Base-by-base conservation (phyloP, 208 protist species). In the Angomonas deanei region DNA sequence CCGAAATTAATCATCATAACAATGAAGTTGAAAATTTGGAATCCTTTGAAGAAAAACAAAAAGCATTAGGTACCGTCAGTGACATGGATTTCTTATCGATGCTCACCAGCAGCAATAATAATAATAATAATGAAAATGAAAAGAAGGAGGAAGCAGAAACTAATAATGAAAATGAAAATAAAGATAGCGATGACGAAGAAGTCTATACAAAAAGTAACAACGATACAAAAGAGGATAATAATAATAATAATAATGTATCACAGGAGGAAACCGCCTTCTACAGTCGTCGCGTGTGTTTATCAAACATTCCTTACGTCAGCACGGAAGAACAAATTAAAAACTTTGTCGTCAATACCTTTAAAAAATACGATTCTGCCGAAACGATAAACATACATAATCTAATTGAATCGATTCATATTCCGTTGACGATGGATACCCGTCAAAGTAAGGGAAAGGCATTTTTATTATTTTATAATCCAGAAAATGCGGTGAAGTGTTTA, bases 251-350 rank as follows among this genome's bases (percentile, higher is more conserved):
- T 21, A 36, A 68, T 17, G n/a, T 27, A 26, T 5, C 47, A 36
- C 62, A 80, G 52, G 71, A 77, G 24, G 80, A 74, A 19, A 66
- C 86, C 32, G 83, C 85, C 5, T 75, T 64, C 2, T 78, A 96
- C 39, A 84, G 86, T 3, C 88, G 87, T 23, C 89, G 97, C n/a
- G 64, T 99, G 23, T 97, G 96, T 34, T 66, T 99, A 13, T 77
- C 82, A 50, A 99, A 99, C 78, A 75, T 99, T n/a, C 76, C 96
- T 0, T 99, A 92, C 78, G 69, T 78, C n/a, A 82, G 86, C 3
- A 98, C 82, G 1, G 97, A 99, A 66, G 91, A 97, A 2, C 92
- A 99, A 39, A 68, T 99, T 17, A 78, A 88, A 60, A 74, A 96
- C 71, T 94, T 92, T 61, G 74, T 82, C 63, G 91, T 53, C 23